Evolutionary conservation across 1,139 yeast genomes (phyloP).

Genomic region (Pichiaceae sp.): DNA sequence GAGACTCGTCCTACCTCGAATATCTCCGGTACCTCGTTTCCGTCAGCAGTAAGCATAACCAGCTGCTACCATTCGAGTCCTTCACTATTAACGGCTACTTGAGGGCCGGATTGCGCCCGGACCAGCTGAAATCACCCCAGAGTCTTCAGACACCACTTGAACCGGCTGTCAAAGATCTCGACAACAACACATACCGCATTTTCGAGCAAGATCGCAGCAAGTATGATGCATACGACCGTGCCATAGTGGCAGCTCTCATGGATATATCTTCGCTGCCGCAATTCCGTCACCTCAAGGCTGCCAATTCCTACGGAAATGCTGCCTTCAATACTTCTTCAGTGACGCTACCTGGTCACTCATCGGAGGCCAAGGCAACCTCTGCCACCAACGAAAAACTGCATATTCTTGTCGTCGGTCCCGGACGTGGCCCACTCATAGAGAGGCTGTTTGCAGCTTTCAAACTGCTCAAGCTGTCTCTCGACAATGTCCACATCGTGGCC

Average conservation of each 20-base stretch:
- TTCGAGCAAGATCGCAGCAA: conserved; percentile 67
- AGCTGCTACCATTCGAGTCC: conserved; percentile 17
- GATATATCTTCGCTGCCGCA: conserved; percentile 23
- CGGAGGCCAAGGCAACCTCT: not conserved
- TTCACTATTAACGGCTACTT: conserved; percentile 15
- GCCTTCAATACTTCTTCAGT: conserved; percentile 13
- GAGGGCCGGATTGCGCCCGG: conserved; percentile 7
- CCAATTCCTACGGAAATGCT: conserved; percentile 10
- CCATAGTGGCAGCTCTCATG: conserved; percentile 52
- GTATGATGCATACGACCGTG: conserved; percentile 58
- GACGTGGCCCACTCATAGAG: conserved; percentile 73
- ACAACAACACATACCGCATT: conserved; percentile 49
- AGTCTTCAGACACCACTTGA: conserved; percentile 49
- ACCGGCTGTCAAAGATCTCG: conserved; percentile 54
- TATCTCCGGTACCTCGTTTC: conserved; percentile 24
- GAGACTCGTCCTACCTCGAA: conserved; percentile 40
- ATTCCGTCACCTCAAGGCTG: conserved; percentile 12
- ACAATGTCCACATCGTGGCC: conserved; percentile 36
- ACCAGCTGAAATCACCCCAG: conserved; percentile 6
- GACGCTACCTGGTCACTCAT: not conserved
- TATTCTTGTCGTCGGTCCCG: conserved; percentile 75
- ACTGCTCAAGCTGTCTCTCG: conserved; percentile 21
- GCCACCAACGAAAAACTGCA: conserved; percentile 10
- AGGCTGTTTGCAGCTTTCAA: conserved; percentile 36
- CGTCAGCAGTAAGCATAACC: conserved; percentile 13